phyloP scores from a whole-genome alignment of 805 yeast species.

The Zygoascus flipseniorum region DNA sequence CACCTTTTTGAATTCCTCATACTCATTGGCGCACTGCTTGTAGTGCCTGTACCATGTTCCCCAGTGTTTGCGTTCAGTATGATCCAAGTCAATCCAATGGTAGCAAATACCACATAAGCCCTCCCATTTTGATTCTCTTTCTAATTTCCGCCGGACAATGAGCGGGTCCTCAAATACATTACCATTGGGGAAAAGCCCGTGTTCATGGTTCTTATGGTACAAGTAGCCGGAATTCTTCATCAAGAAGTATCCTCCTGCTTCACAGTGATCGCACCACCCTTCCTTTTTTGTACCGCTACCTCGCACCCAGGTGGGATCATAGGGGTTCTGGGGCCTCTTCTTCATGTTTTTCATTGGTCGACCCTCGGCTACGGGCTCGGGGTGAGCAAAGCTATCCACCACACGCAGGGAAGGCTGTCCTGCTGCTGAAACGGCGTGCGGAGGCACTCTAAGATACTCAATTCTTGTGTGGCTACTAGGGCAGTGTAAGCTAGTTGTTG shows the following conservation, averaged over 20 bases:
- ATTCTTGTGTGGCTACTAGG: constrained; percentile 11
- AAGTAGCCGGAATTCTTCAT: constrained; percentile 20
- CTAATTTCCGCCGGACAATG: constrained; percentile 16
- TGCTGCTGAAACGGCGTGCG: neutral
- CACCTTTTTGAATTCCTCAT: constrained; percentile 17
- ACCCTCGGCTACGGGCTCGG: neutral
- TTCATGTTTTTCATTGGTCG: constrained; percentile 2
- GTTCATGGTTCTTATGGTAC: constrained; percentile 21
- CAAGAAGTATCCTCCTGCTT: constrained; percentile 11
- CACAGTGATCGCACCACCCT: constrained; percentile 21
- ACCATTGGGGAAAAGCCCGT: constrained; percentile 20
- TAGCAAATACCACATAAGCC: constrained; percentile 22
- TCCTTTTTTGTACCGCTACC: constrained; percentile 13
- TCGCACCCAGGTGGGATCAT: constrained; percentile 16
- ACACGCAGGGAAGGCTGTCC: neutral
- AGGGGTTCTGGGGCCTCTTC: constrained; percentile 9
- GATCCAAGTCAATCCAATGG: constrained; percentile 22
- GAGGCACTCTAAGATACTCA: neutral
- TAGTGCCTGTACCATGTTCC: constrained; percentile 23
- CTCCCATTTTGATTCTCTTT: constrained; percentile 18
- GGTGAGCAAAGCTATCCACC: neutral
- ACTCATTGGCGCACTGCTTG: constrained; percentile 19
- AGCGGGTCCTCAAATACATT: constrained; percentile 20
- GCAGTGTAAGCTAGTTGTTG: constrained; percentile 6
- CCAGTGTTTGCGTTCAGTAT: constrained; percentile 15